Conservation (phyloP, 192 early-diverging fungal species). For the Backusella mclennaniae region DNA sequence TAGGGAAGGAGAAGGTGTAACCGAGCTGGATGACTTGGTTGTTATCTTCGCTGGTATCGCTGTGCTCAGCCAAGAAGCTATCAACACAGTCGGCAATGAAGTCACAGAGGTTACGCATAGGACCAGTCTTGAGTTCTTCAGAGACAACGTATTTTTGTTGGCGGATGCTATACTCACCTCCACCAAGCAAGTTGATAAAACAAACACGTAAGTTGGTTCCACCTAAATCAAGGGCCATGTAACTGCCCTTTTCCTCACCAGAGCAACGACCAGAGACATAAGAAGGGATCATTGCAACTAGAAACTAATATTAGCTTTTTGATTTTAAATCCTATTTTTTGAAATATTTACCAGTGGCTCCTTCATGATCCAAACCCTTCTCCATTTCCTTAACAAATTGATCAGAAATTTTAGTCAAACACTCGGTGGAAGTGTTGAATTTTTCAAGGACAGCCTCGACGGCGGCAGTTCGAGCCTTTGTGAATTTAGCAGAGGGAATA, state of each 20-base stretch:
- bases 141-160: constrained; percentile 80
- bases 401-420: constrained; percentile 16
- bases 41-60: constrained; percentile 36
- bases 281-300: constrained; percentile 84
- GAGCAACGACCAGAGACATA: constrained; percentile 77
- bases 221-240: constrained; percentile 92
- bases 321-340: not conserved
- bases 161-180: constrained; percentile 64
- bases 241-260: constrained; percentile 83
- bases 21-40: constrained; percentile 55
- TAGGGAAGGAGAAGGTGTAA: constrained; percentile 97
- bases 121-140: constrained; percentile 58
- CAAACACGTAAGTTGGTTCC: constrained; percentile 96
- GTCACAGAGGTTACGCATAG: constrained; percentile 62
- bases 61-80: constrained; percentile 64
- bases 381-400: constrained; percentile 34
- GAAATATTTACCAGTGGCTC: constrained; percentile 17
- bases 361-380: constrained; percentile 27
- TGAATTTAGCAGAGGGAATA: not conserved
- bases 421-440: constrained; percentile 5
- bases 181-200: constrained; percentile 74
- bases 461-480: not conserved
- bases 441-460: not conserved
- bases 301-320: not conserved
- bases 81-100: constrained; percentile 87